phyloP scores from a whole-genome alignment of 1,139 yeast species.

The Saccharomyces hybrid region DNA sequence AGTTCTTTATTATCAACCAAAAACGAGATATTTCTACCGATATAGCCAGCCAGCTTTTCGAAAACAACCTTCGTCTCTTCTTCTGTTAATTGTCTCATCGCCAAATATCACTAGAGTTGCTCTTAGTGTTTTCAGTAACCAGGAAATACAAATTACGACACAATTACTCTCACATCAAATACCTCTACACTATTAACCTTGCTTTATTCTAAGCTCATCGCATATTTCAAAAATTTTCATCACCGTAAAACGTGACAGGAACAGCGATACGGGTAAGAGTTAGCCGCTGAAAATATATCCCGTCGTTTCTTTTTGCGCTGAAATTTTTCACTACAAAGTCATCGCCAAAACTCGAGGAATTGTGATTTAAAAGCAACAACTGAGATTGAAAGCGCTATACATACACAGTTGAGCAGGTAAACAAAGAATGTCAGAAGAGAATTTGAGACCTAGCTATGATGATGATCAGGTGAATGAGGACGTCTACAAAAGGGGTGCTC shows the following conservation, averaged over 20 bases:
- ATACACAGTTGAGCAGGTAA: neutral
- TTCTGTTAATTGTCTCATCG: slow-evolving; percentile 92
- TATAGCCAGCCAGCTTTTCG: slow-evolving; percentile 91
- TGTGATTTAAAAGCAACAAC: neutral
- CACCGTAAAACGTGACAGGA: neutral
- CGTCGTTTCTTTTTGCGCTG: neutral
- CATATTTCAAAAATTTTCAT: slow-evolving; percentile 1
- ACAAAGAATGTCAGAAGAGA: slow-evolving; percentile 15
- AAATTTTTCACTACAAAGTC: neutral
- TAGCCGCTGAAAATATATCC: slow-evolving; percentile 2
- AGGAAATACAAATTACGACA: neutral
- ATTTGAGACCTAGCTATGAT: slow-evolving; percentile 20
- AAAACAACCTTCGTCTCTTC: slow-evolving; percentile 94
- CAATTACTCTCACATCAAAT: neutral
- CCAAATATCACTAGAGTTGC: neutral
- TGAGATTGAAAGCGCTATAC: neutral
- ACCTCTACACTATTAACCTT: neutral
- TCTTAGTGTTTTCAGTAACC: neutral
- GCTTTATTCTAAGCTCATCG: slow-evolving; percentile 15
- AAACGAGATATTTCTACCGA: slow-evolving; percentile 87
- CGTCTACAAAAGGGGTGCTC: slow-evolving; percentile 39
- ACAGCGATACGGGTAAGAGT: neutral
- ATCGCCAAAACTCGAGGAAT: neutral
- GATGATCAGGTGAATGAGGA: slow-evolving; percentile 33
- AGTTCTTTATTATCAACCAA: slow-evolving; percentile 82